A percentile compares a stretch with the other conserved stretches of the same genome.
phyloP scores from a whole-genome alignment of 2,329 filamentous ascomycete species.

The Penicillium sp. region DNA sequence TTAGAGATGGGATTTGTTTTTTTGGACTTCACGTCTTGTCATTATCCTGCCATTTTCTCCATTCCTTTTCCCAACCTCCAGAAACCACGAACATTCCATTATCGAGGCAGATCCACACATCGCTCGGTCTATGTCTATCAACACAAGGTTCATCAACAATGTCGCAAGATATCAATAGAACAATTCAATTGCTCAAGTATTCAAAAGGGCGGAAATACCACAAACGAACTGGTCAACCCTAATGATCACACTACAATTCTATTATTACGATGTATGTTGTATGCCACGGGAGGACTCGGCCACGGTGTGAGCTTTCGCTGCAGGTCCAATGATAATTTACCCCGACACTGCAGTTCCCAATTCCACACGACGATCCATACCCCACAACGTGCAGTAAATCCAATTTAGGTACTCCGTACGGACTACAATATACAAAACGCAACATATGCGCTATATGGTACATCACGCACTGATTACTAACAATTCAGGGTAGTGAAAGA shows the following conservation, averaged over 20 bases:
- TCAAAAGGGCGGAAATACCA: background rate
- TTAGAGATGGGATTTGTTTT: background rate
- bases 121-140: background rate
- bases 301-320: constrained; percentile 2
- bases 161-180: too few species aligned
- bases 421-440: too few species aligned
- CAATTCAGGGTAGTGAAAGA: too few species aligned
- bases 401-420: background rate
- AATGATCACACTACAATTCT: background rate
- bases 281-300: constrained; percentile 12
- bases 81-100: constrained; percentile 5
- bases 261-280: constrained; percentile 3
- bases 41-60: background rate
- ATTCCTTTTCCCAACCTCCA: constrained; percentile 8
- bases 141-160: background rate
- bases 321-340: constrained; percentile 17
- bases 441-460: too few species aligned
- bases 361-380: constrained; percentile 24
- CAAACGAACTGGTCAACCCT: background rate
- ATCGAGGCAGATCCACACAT: background rate
- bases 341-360: constrained; percentile 12
- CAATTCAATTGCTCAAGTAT: background rate
- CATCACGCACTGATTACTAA: too few species aligned
- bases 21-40: background rate
- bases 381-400: constrained; percentile 17